Percentiles rank a stretch among this genome's conserved stretches.
Evolutionary conservation across 768 basidiomycete species (phyloP).

Genomic region (Leccinum arenicola): DNA sequence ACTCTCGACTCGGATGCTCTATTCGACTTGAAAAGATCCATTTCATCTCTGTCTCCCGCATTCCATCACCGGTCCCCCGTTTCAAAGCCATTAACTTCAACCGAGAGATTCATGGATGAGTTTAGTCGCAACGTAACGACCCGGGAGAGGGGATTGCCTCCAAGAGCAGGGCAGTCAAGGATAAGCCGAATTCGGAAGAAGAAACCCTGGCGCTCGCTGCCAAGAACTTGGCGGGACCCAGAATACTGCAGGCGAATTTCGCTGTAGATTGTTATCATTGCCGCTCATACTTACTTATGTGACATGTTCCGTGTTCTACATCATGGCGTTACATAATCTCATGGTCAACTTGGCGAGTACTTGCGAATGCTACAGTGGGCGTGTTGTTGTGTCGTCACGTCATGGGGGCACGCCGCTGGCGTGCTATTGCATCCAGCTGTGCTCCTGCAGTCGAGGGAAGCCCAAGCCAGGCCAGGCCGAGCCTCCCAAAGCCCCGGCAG

Average conservation of each 20-base stretch:
- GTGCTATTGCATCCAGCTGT: no score
- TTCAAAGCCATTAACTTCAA: neutral
- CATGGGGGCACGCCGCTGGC: no score
- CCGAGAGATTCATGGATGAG: neutral
- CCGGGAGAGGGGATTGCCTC: neutral
- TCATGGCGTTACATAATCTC: neutral
- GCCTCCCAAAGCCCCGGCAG: no score
- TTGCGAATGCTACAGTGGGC: no score
- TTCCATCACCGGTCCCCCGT: neutral
- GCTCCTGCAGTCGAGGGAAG: no score
- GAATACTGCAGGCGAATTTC: neutral
- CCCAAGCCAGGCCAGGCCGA: no score
- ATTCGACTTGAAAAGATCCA: neutral
- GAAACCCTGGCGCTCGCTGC: neutral
- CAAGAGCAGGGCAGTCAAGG: neutral
- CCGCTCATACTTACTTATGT: neutral
- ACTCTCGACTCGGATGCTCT: neutral
- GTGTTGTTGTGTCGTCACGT: no score
- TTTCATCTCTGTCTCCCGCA: neutral
- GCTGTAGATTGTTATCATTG: neutral
- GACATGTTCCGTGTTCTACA: neutral
- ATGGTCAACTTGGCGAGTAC: neutral
- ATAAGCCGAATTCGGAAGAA: conserved; percentile 1
- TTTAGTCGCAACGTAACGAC: neutral
- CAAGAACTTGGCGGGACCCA: neutral